Evolutionary conservation across 495 filamentous ascomycete genomes (phyloP), one percentile per base, ranked within the genome.

Genomic region (Diplogelasinospora grovesii): DNA sequence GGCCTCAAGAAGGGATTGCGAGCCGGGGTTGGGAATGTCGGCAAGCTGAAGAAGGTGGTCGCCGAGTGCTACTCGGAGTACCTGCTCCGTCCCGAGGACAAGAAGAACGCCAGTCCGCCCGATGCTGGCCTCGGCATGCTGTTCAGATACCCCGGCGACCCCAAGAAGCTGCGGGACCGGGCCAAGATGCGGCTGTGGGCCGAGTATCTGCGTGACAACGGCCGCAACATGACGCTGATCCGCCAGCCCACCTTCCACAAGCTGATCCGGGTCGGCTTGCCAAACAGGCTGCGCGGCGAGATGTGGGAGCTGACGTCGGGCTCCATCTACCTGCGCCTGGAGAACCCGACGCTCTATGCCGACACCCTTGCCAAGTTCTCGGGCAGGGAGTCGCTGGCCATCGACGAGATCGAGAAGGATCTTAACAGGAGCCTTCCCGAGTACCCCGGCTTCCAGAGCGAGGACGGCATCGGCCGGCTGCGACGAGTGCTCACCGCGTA

Each of bases 361-460:
- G 84, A 98, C 22, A 97, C 87, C 5, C 71, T 98, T 15, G 64
- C 77, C 14, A 88, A 94, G 53, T 87, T 81, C 43, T 71, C 78
- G 4, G 92, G 92, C 8, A 73, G 78, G 48, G 83, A 88, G 43
- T 96, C 90, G 2, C 70, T 96, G 41, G 92, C 92, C 2, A 96
- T 97, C 44, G 92, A 98, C 53, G 92, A 98, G 65, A 98, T 98
- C 43, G 92, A 98, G 54, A 98, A 98, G 55, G 92, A 98, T 52
- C 65, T 98, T 32, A 98, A 98, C 58, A 77, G 92, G 45, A 95
- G 88, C 68, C 66, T 98, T 41, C 92, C 92, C 0, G 92, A 98
- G 59, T 98, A 98, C 57, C 85, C 92, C 8, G 92, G 92, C 2
- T 98, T 95, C 53, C 92, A 98, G 63, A 93, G 84, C 53, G 87